Base-by-base conservation (phyloP, 1,284 basidiomycete species). In the Cryptococcus sp. region DNA sequence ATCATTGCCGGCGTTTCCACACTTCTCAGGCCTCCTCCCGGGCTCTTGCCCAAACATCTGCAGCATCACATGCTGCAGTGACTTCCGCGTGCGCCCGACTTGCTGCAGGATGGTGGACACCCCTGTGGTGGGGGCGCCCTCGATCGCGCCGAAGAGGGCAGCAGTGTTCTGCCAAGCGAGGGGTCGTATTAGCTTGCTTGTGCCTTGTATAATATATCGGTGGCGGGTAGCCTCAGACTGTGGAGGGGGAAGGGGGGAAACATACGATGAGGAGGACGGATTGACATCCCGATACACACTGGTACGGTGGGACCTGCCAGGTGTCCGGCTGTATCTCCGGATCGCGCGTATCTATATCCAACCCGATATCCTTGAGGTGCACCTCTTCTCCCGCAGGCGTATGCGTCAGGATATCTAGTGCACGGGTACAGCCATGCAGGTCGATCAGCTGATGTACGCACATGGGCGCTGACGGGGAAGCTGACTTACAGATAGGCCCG, bases 1-100 rank as follows among this genome's bases (percentile, higher is more conserved):
- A 42, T 66, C 59, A 44, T 75, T 70, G 2, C 73, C 73, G 1
- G 70, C 65, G 53, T 73, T 71, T 1, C 64, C 70, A 36, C 46
- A 63, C 11, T 53, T 52, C 4, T 55, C 35, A 11, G 66, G 63
- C 42, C 24, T 43, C 20, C 53, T 53, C 1, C 23, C 50, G 2
- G 50, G 37, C n/a, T 64, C 60, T 28, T 55, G 8, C 2, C 63
- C 61, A 55, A 69, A 67, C 55, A 69, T 57, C 24, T 60, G 39
- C 16, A 53, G 35, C 9, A 60, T 65, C 9, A 65, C 54, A 28
- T 67, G 55, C 46, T 67, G 63, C 2, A 67, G 53, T 3, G 61
- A 57, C 37, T 60, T 57, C 15, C 53, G 46, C 11, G 65, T 65
- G 13, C 38, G 37, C 35, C 51, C 56, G 5, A 44, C 50, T 3